Evolutionary conservation across 352 stramenopile genomes (phyloP).

Genomic region (Phytophthora cactorum): DNA sequence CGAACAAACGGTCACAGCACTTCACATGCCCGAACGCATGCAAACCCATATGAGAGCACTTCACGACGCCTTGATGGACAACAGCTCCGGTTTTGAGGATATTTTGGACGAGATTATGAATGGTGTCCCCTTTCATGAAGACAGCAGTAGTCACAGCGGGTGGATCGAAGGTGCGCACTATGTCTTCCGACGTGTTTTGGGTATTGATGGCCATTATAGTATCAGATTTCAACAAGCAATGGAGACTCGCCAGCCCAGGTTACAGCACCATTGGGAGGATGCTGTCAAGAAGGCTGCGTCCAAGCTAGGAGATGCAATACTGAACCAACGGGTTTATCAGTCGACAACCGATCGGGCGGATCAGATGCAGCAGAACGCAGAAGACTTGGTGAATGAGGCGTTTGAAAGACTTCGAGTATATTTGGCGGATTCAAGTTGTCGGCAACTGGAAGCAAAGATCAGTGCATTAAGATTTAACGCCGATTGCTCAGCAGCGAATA

Average conservation of each 20-base stretch:
- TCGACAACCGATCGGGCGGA: neutral
- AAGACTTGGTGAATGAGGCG: neutral
- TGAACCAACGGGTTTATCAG: neutral
- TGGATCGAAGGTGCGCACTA: neutral
- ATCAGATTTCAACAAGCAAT: slow-evolving; percentile 3
- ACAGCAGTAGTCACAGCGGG: neutral
- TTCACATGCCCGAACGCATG: neutral
- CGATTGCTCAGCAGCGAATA: neutral
- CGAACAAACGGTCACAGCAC: neutral
- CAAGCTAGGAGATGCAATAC: neutral
- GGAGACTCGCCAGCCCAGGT: neutral
- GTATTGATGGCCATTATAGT: neutral
- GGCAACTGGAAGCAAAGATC: neutral
- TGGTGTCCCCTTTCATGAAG: neutral
- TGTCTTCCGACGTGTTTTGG: neutral
- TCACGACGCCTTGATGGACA: neutral
- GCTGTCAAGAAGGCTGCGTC: neutral
- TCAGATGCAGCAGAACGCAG: neutral
- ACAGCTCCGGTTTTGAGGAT: neutral
- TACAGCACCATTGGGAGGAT: neutral
- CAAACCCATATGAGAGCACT: neutral
- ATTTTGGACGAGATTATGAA: slow-evolving; percentile 4
- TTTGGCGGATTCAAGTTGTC: neutral
- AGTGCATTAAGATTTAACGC: neutral
- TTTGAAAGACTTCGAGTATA: neutral